Evolutionary conservation across 495 filamentous ascomycete genomes (phyloP).

Genomic region (Talaromyces thailandensis): DNA sequence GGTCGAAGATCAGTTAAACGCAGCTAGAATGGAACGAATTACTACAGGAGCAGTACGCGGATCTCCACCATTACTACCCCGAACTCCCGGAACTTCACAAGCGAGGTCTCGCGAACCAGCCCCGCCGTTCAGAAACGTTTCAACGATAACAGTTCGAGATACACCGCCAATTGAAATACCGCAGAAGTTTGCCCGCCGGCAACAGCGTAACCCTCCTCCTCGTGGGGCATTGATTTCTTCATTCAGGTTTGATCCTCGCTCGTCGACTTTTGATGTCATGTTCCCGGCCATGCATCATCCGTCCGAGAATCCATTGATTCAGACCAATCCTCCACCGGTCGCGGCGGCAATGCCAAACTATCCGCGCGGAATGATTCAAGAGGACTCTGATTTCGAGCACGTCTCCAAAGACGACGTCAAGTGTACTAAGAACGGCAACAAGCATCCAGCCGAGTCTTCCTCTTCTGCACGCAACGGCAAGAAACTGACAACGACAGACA

Average conservation of each 20-base stretch:
- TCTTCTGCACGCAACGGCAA: neutral
- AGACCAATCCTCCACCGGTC: neutral
- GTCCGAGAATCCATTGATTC: neutral
- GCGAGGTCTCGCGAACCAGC: no score
- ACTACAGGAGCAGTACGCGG: neutral
- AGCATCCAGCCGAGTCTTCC: neutral
- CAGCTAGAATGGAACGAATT: neutral
- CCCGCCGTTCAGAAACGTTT: no score
- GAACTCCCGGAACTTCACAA: no score
- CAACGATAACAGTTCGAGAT: no score
- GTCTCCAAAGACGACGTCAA: neutral
- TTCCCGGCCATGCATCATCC: constrained; percentile 2
- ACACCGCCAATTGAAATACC: no score
- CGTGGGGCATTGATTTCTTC: neutral
- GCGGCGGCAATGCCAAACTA: neutral
- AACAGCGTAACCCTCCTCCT: neutral
- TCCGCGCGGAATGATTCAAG: neutral
- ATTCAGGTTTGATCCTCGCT: neutral
- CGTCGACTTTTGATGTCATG: neutral
- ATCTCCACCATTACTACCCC: no score
- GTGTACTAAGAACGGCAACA: neutral
- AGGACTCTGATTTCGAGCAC: neutral
- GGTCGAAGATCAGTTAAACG: neutral
- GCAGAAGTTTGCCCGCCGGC: neutral
- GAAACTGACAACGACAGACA: neutral